Conservation (phyloP, 148 eudicot genomes). For the Bassia scoparia region DNA sequence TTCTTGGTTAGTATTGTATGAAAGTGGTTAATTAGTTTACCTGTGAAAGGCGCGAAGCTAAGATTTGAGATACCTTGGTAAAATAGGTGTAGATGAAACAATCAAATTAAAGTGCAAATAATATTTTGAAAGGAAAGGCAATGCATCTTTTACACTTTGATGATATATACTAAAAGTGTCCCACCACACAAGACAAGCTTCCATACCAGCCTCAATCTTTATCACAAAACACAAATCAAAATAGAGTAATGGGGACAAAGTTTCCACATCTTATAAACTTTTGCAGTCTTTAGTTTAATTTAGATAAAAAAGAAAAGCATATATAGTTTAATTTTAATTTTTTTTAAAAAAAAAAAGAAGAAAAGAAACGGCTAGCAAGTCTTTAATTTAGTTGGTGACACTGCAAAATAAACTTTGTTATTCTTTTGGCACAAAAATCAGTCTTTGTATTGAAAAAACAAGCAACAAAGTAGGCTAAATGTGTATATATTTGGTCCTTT, state of each 20-base stretch:
- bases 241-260: constrained; percentile 47
- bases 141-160: constrained; percentile 41
- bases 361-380: constrained; percentile 38
- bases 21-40: too few species aligned
- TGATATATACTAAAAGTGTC: constrained; percentile 29
- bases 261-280: constrained; percentile 55
- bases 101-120: constrained; percentile 6
- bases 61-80: too few species aligned
- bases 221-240: background rate
- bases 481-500: background rate
- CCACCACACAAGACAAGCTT: constrained; percentile 38
- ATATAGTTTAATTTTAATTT: too few species aligned
- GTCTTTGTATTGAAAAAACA: constrained; percentile 12
- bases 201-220: constrained; percentile 24
- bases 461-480: background rate
- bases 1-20: too few species aligned
- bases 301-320: constrained; percentile 18
- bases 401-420: constrained; percentile 29
- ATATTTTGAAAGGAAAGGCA: constrained; percentile 42
- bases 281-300: constrained; percentile 44
- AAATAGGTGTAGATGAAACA: background rate
- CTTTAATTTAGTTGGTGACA: constrained; percentile 33
- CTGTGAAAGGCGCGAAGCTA: too few species aligned
- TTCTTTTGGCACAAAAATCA: constrained; percentile 31
- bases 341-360: background rate